Evolutionary conservation across 179 eudicot species (phyloP), one percentile per base, ranked within the genome.

Genomic region (Beta corolliflora): DNA sequence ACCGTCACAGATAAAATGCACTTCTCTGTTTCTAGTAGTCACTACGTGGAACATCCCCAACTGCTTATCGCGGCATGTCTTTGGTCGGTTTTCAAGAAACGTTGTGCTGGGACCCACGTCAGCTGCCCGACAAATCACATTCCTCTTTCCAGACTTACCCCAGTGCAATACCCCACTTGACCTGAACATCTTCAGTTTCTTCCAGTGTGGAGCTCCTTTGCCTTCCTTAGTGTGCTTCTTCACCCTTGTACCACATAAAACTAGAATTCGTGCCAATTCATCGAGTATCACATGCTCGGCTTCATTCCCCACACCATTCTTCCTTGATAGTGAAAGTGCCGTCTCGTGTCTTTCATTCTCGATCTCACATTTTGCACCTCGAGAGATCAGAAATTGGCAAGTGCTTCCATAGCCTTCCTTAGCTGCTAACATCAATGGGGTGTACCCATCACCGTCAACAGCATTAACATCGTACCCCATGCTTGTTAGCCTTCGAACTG

Each of bases 371-470:
- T 52, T 84, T 11, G 94, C 93, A 29, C 93, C 91, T n/a, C 79
- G 77, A 31, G 90, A 83, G 70, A 91, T 86, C 45, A 91, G 82
- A 61, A 87, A 87, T 77, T 87, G 83, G 64, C 94, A 91, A 44
- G 90, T 75, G 50, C n/a, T 84, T 63, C 89, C 91, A 29, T 86
- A 83, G 2, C 90, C 91, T 80, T 81, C 86, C 77, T 71, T 89
- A 21, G 93, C 93, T n/a, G 93, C 93, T 75, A 91, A 67, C 94
- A 91, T 91, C 61, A 91, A 88, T 2, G 92, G 94, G 58, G 93
- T 90, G 77, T 88, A 86, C 45, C 93, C 93, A 55, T 91, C 87
- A 21, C 73, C 72, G 71, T 91, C 92, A 36, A 77, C 21, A 60
- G 56, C 13, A 75, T 90, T 87, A n/a, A n/a, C n/a, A 66, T 91